Evolutionary conservation across 2,329 filamentous ascomycete species (phyloP).

Genomic region (Cercospora sp.): DNA sequence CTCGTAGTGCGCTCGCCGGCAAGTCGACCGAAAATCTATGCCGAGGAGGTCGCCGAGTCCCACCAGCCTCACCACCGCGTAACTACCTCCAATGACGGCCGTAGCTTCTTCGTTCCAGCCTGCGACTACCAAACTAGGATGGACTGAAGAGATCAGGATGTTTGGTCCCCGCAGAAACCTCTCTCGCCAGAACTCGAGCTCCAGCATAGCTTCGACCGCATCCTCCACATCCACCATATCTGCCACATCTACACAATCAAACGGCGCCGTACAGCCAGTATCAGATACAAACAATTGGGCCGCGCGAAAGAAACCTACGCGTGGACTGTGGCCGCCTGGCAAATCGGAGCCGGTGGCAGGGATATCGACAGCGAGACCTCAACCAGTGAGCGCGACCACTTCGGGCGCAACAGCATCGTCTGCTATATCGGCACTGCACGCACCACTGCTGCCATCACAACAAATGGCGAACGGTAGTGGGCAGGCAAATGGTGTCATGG

Average conservation of each 20-base stretch:
- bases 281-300: constrained; percentile 44
- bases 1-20: neutral
- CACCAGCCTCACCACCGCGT: neutral
- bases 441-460: constrained; percentile 67
- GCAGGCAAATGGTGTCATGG: constrained; percentile 58
- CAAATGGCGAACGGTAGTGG: constrained; percentile 63
- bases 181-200: constrained; percentile 87
- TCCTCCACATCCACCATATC: constrained; percentile 68
- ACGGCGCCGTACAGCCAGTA: constrained; percentile 47
- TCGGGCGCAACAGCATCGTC: constrained; percentile 61
- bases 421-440: constrained; percentile 63
- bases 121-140: constrained; percentile 53
- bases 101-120: constrained; percentile 66
- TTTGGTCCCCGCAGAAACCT: constrained; percentile 75
- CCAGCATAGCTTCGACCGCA: constrained; percentile 68
- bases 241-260: constrained; percentile 57
- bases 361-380: constrained; percentile 61
- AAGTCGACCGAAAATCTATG: neutral
- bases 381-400: constrained; percentile 60
- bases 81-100: constrained; percentile 57
- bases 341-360: constrained; percentile 67
- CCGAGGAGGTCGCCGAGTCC: constrained; percentile 11
- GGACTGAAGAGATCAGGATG: constrained; percentile 82
- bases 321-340: constrained; percentile 64
- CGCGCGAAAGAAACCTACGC: constrained; percentile 52